Evolutionary conservation across 2,329 filamentous ascomycete genomes (phyloP).

Genomic region (Colletotrichum siamense): DNA sequence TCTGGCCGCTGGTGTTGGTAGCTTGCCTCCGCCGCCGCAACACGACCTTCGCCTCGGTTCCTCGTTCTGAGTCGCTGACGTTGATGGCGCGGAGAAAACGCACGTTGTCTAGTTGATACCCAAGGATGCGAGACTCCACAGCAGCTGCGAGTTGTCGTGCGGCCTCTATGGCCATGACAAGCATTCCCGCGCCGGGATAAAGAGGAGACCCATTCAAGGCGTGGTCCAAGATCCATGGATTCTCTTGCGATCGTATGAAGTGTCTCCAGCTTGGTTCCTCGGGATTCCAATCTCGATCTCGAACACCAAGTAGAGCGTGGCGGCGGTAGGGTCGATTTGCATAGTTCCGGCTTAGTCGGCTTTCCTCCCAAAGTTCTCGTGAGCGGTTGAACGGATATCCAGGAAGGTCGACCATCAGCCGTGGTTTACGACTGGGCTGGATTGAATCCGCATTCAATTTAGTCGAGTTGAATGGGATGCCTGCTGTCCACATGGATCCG

Average conservation of each 20-base stretch:
- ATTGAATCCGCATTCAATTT: not conserved
- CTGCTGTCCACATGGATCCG: not conserved
- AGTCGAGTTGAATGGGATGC: not conserved
- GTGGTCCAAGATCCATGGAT: slow-evolving; percentile 58
- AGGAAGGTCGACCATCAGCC: slow-evolving; percentile 50
- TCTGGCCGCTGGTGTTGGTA: not conserved
- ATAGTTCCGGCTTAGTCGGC: slow-evolving; percentile 46
- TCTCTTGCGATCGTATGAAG: slow-evolving; percentile 51
- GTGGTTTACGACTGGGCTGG: not conserved
- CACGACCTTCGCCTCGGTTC: not conserved
- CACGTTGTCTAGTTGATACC: not conserved
- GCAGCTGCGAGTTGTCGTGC: slow-evolving; percentile 37
- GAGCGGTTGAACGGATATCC: slow-evolving; percentile 60
- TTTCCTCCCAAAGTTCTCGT: slow-evolving; percentile 58
- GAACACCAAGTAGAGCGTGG: slow-evolving; percentile 56
- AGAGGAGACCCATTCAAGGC: slow-evolving; percentile 49
- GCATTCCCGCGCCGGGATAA: slow-evolving; percentile 56
- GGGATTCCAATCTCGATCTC: slow-evolving; percentile 44
- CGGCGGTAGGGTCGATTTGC: slow-evolving; percentile 49
- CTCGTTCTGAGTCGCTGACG: not conserved
- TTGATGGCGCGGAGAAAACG: not conserved
- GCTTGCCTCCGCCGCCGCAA: slow-evolving; percentile 12
- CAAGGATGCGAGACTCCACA: not conserved
- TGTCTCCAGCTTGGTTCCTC: slow-evolving; percentile 54
- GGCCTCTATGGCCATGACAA: slow-evolving; percentile 54